Percentiles rank a stretch among this genome's conserved stretches.
Evolutionary conservation across 1,284 basidiomycete genomes (phyloP).

Genomic region (Cryptococcus sp.): DNA sequence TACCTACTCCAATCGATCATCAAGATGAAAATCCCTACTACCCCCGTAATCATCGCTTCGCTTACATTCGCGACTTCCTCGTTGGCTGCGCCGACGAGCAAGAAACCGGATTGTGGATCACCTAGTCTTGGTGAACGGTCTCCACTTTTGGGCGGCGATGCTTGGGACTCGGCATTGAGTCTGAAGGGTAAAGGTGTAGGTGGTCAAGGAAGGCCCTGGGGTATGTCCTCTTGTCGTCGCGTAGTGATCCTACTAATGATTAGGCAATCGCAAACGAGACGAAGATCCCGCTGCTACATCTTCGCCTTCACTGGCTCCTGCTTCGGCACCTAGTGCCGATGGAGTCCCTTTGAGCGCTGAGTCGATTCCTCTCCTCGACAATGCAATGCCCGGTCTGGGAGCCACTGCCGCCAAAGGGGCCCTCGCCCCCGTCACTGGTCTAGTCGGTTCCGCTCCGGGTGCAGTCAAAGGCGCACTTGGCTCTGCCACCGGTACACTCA

Average conservation of each 20-base stretch:
- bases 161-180: not conserved
- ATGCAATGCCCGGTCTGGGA: not conserved
- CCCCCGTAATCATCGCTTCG: slow-evolving; percentile 10
- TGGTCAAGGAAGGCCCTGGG: not conserved
- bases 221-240: too few relatives aligned
- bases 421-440: not conserved
- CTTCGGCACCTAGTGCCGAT: too few relatives aligned
- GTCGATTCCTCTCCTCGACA: not conserved
- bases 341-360: not conserved
- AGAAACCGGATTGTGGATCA: not conserved
- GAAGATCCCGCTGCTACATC: not conserved
- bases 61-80: slow-evolving; percentile 6
- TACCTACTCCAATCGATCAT: too few relatives aligned
- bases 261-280: not conserved
- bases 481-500: not conserved
- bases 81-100: slow-evolving; percentile 8
- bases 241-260: too few relatives aligned
- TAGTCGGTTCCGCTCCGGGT: not conserved
- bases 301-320: not conserved
- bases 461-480: not conserved
- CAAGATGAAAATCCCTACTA: slow-evolving; percentile 13
- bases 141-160: not conserved
- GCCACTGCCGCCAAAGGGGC: not conserved
- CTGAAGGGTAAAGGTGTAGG: not conserved
- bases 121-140: slow-evolving; percentile 4